phyloP scores from a whole-genome alignment of 495 filamentous ascomycete species.

The Astrocystis sublimbata region DNA sequence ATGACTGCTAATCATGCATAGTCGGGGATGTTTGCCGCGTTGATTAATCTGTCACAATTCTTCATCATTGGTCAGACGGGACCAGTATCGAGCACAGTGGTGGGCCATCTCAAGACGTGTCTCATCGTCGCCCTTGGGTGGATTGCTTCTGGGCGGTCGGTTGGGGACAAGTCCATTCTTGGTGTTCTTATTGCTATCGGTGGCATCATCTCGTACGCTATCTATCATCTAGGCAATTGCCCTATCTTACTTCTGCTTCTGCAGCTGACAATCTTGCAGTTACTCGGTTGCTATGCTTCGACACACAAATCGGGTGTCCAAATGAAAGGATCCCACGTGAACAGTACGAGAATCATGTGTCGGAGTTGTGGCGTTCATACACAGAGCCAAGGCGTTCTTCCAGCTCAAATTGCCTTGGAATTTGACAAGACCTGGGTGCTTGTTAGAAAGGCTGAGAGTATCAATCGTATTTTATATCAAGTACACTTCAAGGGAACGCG shows the following conservation, averaged over 20 bases:
- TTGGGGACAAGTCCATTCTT: conserved; percentile 53
- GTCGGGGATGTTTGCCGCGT: conserved; percentile 62
- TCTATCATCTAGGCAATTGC: conserved; percentile 18
- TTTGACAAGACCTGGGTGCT: neutral
- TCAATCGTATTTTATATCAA: neutral
- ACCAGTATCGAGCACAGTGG: conserved; percentile 68
- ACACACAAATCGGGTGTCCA: conserved; percentile 18
- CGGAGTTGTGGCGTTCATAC: conserved; percentile 9
- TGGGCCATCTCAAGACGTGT: conserved; percentile 67
- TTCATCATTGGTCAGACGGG: conserved; percentile 72
- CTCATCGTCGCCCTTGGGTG: conserved; percentile 61
- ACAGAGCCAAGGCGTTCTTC: neutral
- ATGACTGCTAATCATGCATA: conserved; percentile 29
- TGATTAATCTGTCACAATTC: conserved; percentile 75
- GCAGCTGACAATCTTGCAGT: conserved; percentile 28
- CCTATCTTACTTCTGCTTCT: neutral
- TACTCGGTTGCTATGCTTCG: conserved; percentile 57
- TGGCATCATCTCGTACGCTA: conserved; percentile 55
- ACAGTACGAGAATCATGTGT: neutral
- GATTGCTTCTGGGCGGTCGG: conserved; percentile 51
- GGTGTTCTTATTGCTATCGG: conserved; percentile 57
- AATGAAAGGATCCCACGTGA: conserved; percentile 1
- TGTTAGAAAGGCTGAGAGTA: neutral
- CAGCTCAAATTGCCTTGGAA: neutral
- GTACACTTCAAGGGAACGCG: neutral